Base-by-base conservation (phyloP, 768 basidiomycete genomes). In the Austroboletus eburneus region DNA sequence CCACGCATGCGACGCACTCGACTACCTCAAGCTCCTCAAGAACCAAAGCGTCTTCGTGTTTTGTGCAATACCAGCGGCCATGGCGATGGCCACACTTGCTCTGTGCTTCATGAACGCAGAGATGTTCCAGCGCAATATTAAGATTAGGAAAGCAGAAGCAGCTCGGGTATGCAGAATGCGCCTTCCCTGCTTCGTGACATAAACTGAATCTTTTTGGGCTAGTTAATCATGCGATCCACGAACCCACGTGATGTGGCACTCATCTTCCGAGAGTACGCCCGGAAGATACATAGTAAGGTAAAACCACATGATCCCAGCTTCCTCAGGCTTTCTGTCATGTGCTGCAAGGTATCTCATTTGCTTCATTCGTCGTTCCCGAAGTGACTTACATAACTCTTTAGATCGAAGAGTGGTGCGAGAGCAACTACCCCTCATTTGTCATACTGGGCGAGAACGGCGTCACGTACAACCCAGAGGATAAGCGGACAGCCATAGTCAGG, bases 21-120 rank as follows among this genome's bases (percentile, higher is more conserved):
- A 98, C 64, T 98, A 97, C 66, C 77, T 98, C 54, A 74, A 79
- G 33, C 66, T 96, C 37, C 72, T 97, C 59, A 85, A 80, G 65
- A 94, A 89, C 69, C 94, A 97, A 70, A 87, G 77, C 46, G 83
- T 96, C 17, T 98, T 98, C 76, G 89, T 89, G 62, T 97, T 98
- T 68, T 92, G 90, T 56, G 91, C 95, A 0, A 88, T 98, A 48
- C 95, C 95, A 6, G 88, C 85, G 16, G 78, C 85, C 12, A 97
- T 98, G 94, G 93, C 95, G 0, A 85, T 99, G 53, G 94, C 95
- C 9, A 98, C 95, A 8, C 76, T 99, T 18, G 80, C 85, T 41
- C 67, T 90, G 38, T 95, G 92, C 66, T 97, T 93, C 71, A 93
- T 91, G 89, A 98, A 98, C 69, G 79, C 79, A 8, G 72, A 71